phyloP scores from a whole-genome alignment of 805 yeast species.

The Metschnikowia cubensis region DNA sequence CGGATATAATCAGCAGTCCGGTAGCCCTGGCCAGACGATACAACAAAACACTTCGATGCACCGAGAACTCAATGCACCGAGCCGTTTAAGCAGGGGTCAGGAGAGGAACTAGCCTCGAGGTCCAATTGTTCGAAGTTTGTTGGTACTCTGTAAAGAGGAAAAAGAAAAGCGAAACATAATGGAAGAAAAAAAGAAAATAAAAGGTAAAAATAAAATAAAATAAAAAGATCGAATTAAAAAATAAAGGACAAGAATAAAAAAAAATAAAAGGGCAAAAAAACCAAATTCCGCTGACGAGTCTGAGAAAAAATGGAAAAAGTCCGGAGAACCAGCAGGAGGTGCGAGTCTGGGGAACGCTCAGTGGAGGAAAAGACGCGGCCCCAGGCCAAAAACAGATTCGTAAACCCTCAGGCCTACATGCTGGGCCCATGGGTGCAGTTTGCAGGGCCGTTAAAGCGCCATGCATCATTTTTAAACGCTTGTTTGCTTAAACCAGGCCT shows the following conservation, averaged over 20 bases:
- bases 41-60: background rate
- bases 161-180: too few relatives aligned
- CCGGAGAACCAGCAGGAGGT: constrained; percentile 1
- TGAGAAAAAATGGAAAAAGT: background rate
- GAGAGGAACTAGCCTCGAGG: background rate
- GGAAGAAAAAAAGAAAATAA: background rate
- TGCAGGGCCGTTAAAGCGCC: background rate
- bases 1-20: background rate
- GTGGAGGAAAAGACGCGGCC: background rate
- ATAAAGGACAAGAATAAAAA: background rate
- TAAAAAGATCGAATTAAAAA: background rate
- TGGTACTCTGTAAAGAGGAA: background rate
- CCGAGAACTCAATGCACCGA: background rate
- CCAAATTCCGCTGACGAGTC: background rate
- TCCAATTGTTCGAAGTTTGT: background rate
- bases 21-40: background rate
- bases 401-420: background rate
- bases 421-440: background rate
- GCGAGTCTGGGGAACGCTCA: constrained; percentile 2
- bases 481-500: background rate
- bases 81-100: background rate
- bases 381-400: background rate
- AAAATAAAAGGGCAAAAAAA: background rate
- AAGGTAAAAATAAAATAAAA: background rate
- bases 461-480: background rate